Evolutionary conservation across 2,329 filamentous ascomycete genomes (phyloP).

Genomic region (Gaeumannomyces tritici): DNA sequence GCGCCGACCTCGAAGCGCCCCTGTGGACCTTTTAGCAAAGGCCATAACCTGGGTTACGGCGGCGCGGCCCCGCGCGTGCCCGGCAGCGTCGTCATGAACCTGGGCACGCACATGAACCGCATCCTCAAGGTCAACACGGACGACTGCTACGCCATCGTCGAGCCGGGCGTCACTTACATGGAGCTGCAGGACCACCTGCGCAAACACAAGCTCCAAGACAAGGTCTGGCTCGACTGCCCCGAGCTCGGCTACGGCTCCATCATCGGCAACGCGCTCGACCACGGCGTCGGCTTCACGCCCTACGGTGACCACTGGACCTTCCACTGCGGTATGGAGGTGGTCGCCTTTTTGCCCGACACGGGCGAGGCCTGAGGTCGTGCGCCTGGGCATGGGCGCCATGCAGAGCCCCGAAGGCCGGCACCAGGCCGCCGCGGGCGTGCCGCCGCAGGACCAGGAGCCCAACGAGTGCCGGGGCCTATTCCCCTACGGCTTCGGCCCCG

Average conservation of each 20-base stretch:
- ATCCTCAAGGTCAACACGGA: slow-evolving; percentile 40
- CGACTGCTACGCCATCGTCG: slow-evolving; percentile 38
- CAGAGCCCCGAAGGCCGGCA: slow-evolving; percentile 19
- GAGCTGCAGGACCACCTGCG: slow-evolving; percentile 39
- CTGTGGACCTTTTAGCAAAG: slow-evolving; percentile 34
- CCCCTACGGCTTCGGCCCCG: slow-evolving; percentile 27
- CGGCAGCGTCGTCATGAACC: slow-evolving; percentile 38
- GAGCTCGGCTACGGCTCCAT: slow-evolving; percentile 32
- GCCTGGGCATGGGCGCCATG: slow-evolving; percentile 37
- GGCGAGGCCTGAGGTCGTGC: slow-evolving; percentile 21
- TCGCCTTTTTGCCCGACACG: slow-evolving; percentile 27
- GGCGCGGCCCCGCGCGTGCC: slow-evolving; percentile 43
- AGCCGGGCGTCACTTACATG: slow-evolving; percentile 45
- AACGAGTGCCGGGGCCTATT: slow-evolving; percentile 22
- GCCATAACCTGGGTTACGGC: slow-evolving; percentile 41
- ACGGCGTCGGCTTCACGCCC: slow-evolving; percentile 35
- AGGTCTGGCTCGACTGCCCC: slow-evolving; percentile 32
- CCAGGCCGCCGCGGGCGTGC: slow-evolving; percentile 22
- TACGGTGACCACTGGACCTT: slow-evolving; percentile 28
- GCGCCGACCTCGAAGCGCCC: slow-evolving; percentile 27
- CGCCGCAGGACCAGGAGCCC: slow-evolving; percentile 14
- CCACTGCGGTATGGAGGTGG: slow-evolving; percentile 20
- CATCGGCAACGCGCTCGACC: slow-evolving; percentile 34
- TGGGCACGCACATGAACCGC: slow-evolving; percentile 43
- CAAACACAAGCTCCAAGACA: slow-evolving; percentile 23